phyloP scores from a whole-genome alignment of 345 rosid genomes.

The Geranium brycei region DNA sequence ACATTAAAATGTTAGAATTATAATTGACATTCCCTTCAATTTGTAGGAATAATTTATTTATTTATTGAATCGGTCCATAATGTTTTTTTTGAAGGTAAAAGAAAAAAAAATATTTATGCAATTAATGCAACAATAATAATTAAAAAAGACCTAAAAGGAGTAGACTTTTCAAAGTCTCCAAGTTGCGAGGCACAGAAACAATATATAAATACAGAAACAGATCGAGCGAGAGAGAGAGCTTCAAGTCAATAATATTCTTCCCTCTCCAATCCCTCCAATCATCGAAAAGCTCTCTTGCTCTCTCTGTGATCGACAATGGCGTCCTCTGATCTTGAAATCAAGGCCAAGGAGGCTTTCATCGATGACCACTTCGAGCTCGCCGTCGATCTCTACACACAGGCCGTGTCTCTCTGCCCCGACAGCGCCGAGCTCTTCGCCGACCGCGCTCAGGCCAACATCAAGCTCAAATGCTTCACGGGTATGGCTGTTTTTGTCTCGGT shows the following conservation, averaged over 20 bases:
- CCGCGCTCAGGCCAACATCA: constrained; percentile 87
- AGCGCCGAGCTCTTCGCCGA: constrained; percentile 63
- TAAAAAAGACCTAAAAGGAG: no score
- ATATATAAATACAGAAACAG: not conserved
- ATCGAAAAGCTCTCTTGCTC: constrained; percentile 3
- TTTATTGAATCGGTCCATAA: no score
- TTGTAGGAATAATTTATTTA: no score
- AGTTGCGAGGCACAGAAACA: not conserved
- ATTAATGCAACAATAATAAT: no score
- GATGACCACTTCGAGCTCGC: constrained; percentile 85
- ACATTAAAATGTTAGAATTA: no score
- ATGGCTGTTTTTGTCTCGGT: not conserved
- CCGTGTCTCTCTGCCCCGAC: constrained; percentile 49
- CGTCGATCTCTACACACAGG: constrained; percentile 63
- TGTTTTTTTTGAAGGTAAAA: no score
- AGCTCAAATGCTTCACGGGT: constrained; percentile 67
- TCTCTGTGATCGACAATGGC: constrained; percentile 33
- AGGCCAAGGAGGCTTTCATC: constrained; percentile 78
- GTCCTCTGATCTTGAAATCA: constrained; percentile 39
- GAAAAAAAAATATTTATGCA: no score
- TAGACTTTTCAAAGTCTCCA: not conserved
- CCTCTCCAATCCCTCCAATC: not conserved
- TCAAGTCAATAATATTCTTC: constrained; percentile 5
- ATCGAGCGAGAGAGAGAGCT: not conserved
- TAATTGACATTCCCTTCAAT: no score